These are phyloP conservation scores for Diaporthe batatas DNA, from an alignment of 2,329 filamentous ascomycete genomes.

Conservation along the genomic window DNA sequence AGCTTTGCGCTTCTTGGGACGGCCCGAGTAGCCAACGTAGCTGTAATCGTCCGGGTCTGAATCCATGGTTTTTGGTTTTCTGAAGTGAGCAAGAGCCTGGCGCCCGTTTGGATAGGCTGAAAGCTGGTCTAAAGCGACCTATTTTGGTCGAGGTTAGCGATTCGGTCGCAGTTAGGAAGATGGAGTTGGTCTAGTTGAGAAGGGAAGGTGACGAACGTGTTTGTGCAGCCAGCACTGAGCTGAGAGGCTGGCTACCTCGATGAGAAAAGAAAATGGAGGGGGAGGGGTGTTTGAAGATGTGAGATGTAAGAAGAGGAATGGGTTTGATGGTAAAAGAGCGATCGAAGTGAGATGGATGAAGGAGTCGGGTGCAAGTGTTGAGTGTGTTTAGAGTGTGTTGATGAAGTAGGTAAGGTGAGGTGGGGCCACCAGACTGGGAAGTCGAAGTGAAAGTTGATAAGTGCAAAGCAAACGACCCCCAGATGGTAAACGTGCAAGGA, in stretches of 20 bases:
- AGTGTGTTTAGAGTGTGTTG: background rate
- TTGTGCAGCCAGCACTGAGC: background rate
- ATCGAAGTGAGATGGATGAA: background rate
- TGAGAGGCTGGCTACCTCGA: background rate
- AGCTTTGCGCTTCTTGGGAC: slow-evolving; percentile 36
- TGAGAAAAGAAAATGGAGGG: too few relatives aligned
- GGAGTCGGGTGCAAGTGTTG: background rate
- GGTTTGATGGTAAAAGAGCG: background rate
- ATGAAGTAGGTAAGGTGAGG: background rate
- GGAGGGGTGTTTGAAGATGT: background rate
- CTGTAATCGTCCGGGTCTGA: slow-evolving; percentile 38
- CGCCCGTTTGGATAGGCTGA: slow-evolving; percentile 46
- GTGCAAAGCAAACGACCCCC: background rate
- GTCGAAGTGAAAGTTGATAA: background rate
- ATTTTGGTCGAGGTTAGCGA: slow-evolving; percentile 9
- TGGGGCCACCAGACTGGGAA: background rate
- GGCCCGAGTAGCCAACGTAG: slow-evolving; percentile 29
- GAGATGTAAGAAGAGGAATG: background rate
- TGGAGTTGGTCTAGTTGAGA: background rate
- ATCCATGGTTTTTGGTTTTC: slow-evolving; percentile 42
- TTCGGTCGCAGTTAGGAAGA: background rate
- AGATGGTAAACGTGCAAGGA: background rate
- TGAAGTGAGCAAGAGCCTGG: slow-evolving; percentile 45
- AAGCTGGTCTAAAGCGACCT: slow-evolving; percentile 50
- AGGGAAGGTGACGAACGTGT: background rate